Conservation (phyloP, 2,329 filamentous ascomycete species). For the Periconia sp. region DNA sequence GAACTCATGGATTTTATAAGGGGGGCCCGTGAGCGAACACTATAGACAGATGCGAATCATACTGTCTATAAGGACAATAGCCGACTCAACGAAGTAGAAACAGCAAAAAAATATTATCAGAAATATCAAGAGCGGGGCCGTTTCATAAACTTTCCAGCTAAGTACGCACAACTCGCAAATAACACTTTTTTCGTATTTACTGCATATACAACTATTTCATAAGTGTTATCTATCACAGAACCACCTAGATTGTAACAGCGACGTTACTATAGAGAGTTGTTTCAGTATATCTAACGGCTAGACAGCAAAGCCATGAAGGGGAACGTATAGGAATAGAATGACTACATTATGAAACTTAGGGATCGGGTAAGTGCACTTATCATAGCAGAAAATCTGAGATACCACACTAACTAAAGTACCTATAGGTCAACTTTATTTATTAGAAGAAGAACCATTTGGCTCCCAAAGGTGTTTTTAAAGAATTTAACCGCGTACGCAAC, state of each 20-base stretch:
- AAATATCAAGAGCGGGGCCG: no score
- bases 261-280: background rate
- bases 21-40: background rate
- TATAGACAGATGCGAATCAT: background rate
- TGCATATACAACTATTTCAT: no score
- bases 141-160: no score
- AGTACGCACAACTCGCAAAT: no score
- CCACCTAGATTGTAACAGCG: background rate
- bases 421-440: background rate
- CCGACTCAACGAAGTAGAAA: no score
- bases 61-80: no score
- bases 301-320: constrained; percentile 1
- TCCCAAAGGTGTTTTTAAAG: constrained; percentile 1
- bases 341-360: background rate
- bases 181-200: no score
- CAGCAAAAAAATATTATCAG: no score
- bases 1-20: constrained; percentile 1
- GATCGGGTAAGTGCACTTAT: no score
- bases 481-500: constrained; percentile 1
- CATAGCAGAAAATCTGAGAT: no score
- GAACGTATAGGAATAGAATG: constrained; percentile 2
- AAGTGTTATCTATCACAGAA: background rate
- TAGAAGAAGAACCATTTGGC: background rate
- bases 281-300: background rate
- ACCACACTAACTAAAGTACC: background rate